A percentile compares a stretch with the other conserved stretches of the same genome.
Conservation (phyloP, 306 rosid species). For the Cucurbita moschata region DNA sequence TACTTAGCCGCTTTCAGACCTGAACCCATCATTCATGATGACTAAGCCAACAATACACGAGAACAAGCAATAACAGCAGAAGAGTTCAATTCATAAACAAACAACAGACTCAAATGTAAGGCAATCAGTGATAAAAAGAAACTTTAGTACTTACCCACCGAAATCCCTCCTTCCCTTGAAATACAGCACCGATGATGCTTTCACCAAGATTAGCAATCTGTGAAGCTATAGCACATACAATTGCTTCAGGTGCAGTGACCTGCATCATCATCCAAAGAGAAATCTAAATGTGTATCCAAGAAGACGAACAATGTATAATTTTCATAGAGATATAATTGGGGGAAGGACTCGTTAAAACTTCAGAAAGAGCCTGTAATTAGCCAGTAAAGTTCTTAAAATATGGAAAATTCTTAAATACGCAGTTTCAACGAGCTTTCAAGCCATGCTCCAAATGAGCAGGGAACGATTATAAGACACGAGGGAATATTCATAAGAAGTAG, state of each 20-base stretch:
- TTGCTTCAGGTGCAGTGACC: conserved; percentile 47
- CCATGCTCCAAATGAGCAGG: neutral
- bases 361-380: neutral
- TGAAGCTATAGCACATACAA: conserved; percentile 75
- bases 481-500: neutral
- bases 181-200: conserved; percentile 84
- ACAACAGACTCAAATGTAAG: neutral
- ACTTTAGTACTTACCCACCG: conserved; percentile 50
- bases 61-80: neutral
- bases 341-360: neutral
- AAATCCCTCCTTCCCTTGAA: conserved; percentile 95
- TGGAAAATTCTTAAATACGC: neutral
- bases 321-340: neutral
- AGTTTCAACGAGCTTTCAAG: too few relatives aligned
- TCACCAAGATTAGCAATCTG: conserved; percentile 95
- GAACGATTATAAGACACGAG: neutral
- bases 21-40: neutral
- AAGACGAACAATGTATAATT: neutral
- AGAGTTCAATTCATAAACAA: neutral
- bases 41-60: neutral
- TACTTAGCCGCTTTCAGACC: neutral
- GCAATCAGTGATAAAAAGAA: neutral
- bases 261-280: conserved; percentile 21
- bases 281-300: neutral
- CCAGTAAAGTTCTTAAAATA: neutral